A percentile compares a stretch with the other conserved stretches of the same genome.
Conservation (phyloP, 2,329 filamentous ascomycete species). For the Daldinia sp. region DNA sequence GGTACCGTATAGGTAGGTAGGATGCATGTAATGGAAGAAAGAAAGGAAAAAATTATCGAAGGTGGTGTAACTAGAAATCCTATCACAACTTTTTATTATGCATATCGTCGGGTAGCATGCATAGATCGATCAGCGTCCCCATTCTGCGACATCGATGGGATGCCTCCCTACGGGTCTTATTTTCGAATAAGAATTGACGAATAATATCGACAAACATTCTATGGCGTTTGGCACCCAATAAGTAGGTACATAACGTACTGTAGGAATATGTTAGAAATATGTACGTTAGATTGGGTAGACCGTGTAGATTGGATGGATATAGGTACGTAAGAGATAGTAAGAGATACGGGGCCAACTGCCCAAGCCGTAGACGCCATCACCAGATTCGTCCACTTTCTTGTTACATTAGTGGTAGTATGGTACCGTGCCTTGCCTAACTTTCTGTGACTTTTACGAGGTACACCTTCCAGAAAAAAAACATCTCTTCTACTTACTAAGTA, state of each 20-base stretch:
- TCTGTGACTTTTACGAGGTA: not conserved
- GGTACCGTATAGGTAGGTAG: constrained; percentile 16
- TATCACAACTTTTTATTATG: constrained; percentile 18
- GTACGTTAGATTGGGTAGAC: not conserved
- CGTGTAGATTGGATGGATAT: too few species aligned
- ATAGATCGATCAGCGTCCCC: constrained; percentile 30
- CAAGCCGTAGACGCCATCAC: not conserved
- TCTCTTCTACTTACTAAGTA: too few species aligned
- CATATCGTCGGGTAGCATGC: constrained; percentile 28
- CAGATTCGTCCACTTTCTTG: not conserved
- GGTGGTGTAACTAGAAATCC: constrained; percentile 30
- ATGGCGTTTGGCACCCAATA: constrained; percentile 1
- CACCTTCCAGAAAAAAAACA: constrained; percentile 6
- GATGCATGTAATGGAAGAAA: constrained; percentile 5
- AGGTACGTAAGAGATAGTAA: constrained; percentile 1
- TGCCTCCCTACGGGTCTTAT: constrained; percentile 3
- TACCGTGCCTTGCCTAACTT: not conserved
- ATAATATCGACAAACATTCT: constrained; percentile 4
- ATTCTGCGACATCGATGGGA: constrained; percentile 15
- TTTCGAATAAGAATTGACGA: constrained; percentile 12
- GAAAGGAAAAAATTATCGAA: too few species aligned
- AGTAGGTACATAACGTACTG: not conserved
- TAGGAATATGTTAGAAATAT: not conserved
- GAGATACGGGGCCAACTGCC: not conserved
- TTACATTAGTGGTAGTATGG: too few species aligned